These are phyloP conservation scores for Phanerochaete carnosa DNA, from an alignment of 768 basidiomycete species.

Conservation along the genomic window DNA sequence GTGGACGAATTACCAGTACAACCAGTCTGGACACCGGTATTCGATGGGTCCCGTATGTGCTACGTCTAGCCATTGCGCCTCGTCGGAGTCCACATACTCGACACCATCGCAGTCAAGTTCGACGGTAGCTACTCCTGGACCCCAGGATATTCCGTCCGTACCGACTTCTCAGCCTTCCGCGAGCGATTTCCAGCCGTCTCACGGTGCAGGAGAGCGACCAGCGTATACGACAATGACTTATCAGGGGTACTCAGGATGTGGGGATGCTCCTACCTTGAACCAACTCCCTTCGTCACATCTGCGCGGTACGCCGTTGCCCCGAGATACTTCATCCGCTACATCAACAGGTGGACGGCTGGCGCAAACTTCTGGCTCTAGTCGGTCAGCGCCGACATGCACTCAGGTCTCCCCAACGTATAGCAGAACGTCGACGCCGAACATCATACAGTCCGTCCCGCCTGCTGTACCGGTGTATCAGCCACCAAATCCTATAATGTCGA, in stretches of 20 bases:
- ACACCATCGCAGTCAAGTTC: background rate
- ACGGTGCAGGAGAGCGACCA: background rate
- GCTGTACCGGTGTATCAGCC: background rate
- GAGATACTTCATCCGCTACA: background rate
- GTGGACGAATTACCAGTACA: background rate
- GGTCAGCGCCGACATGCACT: background rate
- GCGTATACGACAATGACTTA: conserved; percentile 10
- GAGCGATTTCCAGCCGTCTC: background rate
- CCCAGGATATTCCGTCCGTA: background rate
- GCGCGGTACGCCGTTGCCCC: background rate
- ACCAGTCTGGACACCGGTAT: background rate
- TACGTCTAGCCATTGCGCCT: background rate
- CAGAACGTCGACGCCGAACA: background rate
- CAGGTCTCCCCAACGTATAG: background rate
- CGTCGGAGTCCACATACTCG: background rate
- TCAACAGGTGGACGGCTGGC: background rate
- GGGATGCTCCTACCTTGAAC: background rate
- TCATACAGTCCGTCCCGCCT: background rate
- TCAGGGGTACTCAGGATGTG: background rate
- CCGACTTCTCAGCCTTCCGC: background rate
- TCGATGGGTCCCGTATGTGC: background rate
- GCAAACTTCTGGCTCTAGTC: background rate
- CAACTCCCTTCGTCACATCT: background rate
- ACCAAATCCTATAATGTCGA: background rate
- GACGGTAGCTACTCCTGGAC: background rate